These are phyloP conservation scores for Suillus occidentalis DNA, from an alignment of 768 basidiomycete genomes.

Conservation along the genomic window DNA sequence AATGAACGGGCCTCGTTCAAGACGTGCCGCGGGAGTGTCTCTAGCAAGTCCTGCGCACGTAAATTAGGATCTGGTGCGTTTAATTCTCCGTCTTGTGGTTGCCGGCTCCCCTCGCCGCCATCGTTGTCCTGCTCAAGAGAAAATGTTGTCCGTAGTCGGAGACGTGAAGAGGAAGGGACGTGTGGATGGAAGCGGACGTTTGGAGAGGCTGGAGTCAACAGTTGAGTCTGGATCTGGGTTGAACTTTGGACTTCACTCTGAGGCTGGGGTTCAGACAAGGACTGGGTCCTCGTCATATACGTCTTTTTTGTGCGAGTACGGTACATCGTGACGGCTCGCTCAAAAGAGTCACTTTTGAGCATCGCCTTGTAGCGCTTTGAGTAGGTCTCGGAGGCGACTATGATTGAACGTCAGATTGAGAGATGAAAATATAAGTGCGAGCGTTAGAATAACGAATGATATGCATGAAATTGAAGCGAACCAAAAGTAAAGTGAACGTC, in stretches of 20 bases:
- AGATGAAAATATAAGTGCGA: not conserved
- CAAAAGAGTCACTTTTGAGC: conserved; percentile 47
- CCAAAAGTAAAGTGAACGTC: not conserved
- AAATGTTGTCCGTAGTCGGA: not conserved
- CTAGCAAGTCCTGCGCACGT: conserved; percentile 32
- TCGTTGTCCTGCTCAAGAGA: not conserved
- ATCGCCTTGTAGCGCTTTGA: conserved; percentile 62
- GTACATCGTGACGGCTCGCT: conserved; percentile 47
- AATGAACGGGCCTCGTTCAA: conserved; percentile 38
- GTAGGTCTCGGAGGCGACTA: conserved; percentile 68
- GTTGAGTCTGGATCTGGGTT: conserved; percentile 9
- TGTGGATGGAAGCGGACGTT: conserved; percentile 8
- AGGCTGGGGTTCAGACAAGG: not conserved
- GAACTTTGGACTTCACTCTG: conserved; percentile 2
- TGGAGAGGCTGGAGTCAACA: not conserved
- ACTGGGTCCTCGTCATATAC: conserved; percentile 15
- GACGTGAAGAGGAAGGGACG: not conserved
- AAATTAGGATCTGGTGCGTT: not conserved
- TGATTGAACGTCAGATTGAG: not conserved
- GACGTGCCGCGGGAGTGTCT: conserved; percentile 40
- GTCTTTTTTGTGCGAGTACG: conserved; percentile 27
- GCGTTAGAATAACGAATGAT: not conserved
- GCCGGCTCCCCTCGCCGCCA: not conserved
- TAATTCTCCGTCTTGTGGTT: not conserved
- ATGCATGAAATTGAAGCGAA: not conserved